Percentiles rank a stretch among this genome's conserved stretches.
Evolutionary conservation across 192 early-diverging fungal species (phyloP).

Genomic region (Obelidium mucronatum): DNA sequence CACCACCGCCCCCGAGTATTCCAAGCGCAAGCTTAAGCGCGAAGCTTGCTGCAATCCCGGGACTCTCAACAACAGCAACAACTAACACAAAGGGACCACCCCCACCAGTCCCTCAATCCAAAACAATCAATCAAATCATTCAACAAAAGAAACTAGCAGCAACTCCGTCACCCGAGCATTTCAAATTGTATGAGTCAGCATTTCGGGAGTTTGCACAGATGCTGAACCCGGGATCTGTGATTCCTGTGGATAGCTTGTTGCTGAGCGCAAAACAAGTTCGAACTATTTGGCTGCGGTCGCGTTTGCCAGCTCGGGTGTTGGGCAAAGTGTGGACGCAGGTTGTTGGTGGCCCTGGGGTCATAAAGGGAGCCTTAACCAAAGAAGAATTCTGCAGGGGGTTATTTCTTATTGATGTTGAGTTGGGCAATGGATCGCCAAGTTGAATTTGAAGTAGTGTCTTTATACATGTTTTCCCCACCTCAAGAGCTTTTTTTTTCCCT

Average conservation of each 20-base stretch:
- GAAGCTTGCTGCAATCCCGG: not conserved
- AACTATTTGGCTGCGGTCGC: conserved; percentile 36
- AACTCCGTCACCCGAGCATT: conserved; percentile 2
- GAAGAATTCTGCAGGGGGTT: not conserved
- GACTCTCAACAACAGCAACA: not conserved
- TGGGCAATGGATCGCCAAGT: no score
- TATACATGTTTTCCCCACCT: no score
- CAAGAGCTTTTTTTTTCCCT: no score
- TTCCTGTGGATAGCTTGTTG: not conserved
- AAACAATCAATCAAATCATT: no score
- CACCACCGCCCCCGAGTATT: conserved; percentile 8
- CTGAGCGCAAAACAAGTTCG: conserved; percentile 33
- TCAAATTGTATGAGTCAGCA: conserved; percentile 24
- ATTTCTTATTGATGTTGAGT: not conserved
- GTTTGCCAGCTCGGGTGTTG: conserved; percentile 20
- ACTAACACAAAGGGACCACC: not conserved
- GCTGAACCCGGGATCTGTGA: not conserved
- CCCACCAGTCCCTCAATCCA: conserved; percentile 4
- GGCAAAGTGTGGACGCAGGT: conserved; percentile 1
- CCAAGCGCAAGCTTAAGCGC: not conserved
- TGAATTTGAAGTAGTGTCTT: no score
- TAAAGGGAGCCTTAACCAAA: not conserved
- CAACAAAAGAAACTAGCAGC: not conserved
- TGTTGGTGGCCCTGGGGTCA: not conserved
- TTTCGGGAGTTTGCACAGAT: conserved; percentile 8